Percentiles rank a stretch among this genome's conserved stretches.
Evolutionary conservation across 1,284 basidiomycete genomes (phyloP).

Genomic region (Naganishia liquefaciens): DNA sequence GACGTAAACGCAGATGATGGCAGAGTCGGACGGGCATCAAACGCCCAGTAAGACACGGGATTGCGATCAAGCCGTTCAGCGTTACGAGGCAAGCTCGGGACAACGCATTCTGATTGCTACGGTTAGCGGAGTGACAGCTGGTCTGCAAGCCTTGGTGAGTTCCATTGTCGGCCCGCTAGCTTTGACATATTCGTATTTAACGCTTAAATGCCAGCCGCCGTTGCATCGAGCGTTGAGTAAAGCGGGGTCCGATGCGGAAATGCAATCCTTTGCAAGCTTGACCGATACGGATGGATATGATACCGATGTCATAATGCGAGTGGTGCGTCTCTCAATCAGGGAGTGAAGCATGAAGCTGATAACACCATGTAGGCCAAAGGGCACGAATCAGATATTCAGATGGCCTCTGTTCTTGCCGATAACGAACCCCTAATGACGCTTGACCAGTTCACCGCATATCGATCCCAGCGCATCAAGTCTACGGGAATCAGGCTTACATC

Average conservation of each 20-base stretch:
- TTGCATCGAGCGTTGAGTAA: conserved; percentile 13
- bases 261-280: not conserved
- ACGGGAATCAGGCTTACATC: not conserved
- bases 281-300: conserved; percentile 1
- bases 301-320: conserved; percentile 17
- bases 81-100: too few species aligned
- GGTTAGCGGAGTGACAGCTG: conserved; percentile 21
- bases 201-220: not conserved
- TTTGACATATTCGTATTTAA: not conserved
- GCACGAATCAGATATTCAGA: not conserved
- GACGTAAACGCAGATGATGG: not conserved
- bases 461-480: conserved; percentile 1
- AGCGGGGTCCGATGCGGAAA: conserved; percentile 13
- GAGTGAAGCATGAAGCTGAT: not conserved
- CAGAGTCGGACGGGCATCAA: not conserved
- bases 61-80: not conserved
- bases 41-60: not conserved
- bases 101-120: conserved; percentile 1
- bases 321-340: not conserved
- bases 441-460: conserved; percentile 23
- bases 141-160: conserved; percentile 20
- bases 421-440: conserved; percentile 18
- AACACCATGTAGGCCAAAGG: not conserved
- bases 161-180: not conserved
- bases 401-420: not conserved